These are phyloP conservation scores for Diaporthe longicolla DNA, from an alignment of 2,329 filamentous ascomycete species.

Conservation along the genomic window DNA sequence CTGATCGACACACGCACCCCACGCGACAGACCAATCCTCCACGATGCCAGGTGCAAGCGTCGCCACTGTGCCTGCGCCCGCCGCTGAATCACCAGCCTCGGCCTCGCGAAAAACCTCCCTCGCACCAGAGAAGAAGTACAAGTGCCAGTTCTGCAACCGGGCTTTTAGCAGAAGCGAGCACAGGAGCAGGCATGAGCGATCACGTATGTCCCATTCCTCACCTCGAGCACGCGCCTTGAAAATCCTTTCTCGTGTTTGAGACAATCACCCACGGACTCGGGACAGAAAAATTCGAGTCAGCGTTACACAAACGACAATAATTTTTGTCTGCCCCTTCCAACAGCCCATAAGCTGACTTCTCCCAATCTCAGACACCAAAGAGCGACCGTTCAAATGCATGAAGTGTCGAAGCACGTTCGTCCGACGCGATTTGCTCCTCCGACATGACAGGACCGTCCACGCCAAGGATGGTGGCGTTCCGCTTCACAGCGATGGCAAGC, in stretches of 20 bases:
- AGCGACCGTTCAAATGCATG: slow-evolving; percentile 97
- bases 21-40: slow-evolving; percentile 54
- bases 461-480: slow-evolving; percentile 97
- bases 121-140: slow-evolving; percentile 97
- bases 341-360: slow-evolving; percentile 22
- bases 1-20: slow-evolving; percentile 43
- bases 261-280: slow-evolving; percentile 35
- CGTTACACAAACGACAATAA: slow-evolving; percentile 35
- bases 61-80: slow-evolving; percentile 73
- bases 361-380: slow-evolving; percentile 85
- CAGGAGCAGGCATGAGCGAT: slow-evolving; percentile 95
- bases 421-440: slow-evolving; percentile 93
- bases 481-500: slow-evolving; percentile 94
- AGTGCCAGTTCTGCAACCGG: slow-evolving; percentile 98
- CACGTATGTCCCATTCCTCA: slow-evolving; percentile 79
- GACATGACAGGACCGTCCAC: slow-evolving; percentile 98
- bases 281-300: not conserved
- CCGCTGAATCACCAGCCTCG: slow-evolving; percentile 73
- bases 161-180: slow-evolving; percentile 98
- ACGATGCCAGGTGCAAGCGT: slow-evolving; percentile 80
- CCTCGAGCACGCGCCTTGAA: slow-evolving; percentile 36
- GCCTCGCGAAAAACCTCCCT: slow-evolving; percentile 81
- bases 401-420: slow-evolving; percentile 99
- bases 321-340: not conserved
- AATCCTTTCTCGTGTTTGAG: not conserved